phyloP scores from a whole-genome alignment of 768 basidiomycete genomes.

The Termitomyces sp. region DNA sequence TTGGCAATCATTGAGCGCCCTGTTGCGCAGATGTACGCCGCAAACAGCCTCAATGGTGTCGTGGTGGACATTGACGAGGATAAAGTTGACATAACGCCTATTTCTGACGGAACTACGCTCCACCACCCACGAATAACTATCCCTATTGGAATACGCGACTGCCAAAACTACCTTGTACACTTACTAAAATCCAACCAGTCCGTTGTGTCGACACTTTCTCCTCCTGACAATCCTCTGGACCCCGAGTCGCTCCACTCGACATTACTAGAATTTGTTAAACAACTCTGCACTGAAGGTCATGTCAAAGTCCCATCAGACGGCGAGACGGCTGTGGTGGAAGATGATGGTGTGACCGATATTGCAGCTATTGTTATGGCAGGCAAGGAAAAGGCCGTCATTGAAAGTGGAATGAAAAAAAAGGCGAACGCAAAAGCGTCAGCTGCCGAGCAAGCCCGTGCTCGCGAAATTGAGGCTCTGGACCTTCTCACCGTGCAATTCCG shows the following conservation, averaged over 20 bases:
- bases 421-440: slow-evolving; percentile 68
- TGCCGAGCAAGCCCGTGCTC: slow-evolving; percentile 75
- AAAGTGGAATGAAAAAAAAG: slow-evolving; percentile 78
- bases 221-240: slow-evolving; percentile 43
- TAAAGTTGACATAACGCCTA: slow-evolving; percentile 71
- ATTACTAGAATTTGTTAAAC: slow-evolving; percentile 61
- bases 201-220: slow-evolving; percentile 54
- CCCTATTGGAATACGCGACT: slow-evolving; percentile 66
- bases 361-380: slow-evolving; percentile 88
- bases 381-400: slow-evolving; percentile 87
- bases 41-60: slow-evolving; percentile 65
- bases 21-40: slow-evolving; percentile 79
- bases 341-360: slow-evolving; percentile 86
- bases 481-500: slow-evolving; percentile 74
- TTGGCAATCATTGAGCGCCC: slow-evolving; percentile 81
- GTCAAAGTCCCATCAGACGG: slow-evolving; percentile 74
- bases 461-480: slow-evolving; percentile 81
- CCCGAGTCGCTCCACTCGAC: slow-evolving; percentile 43
- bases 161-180: slow-evolving; percentile 72
- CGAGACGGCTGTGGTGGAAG: slow-evolving; percentile 62
- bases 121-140: slow-evolving; percentile 51
- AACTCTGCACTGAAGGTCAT: slow-evolving; percentile 60
- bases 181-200: slow-evolving; percentile 67
- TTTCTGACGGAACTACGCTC: slow-evolving; percentile 69
- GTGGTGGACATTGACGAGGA: slow-evolving; percentile 80